A percentile compares a stretch with the other conserved stretches of the same genome.
Conservation (phyloP, 345 rosid genomes). For the Linum tenue region DNA sequence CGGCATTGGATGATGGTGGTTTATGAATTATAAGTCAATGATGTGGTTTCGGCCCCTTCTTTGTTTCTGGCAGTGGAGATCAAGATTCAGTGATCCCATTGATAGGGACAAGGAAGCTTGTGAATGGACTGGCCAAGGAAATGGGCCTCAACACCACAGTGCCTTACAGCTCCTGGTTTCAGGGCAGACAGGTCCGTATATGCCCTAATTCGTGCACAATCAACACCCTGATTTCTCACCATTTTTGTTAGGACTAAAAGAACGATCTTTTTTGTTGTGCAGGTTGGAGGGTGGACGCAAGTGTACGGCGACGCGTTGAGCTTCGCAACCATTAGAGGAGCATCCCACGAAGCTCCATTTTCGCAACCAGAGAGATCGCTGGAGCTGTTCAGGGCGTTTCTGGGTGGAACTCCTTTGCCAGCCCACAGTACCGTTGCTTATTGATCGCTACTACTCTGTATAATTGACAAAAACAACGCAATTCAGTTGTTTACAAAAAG, state of each 20-base stretch:
- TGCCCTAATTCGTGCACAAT: too few relatives aligned
- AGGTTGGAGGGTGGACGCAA: constrained; percentile 5
- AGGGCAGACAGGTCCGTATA: neutral
- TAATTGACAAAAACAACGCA: too few relatives aligned
- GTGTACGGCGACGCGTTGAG: neutral
- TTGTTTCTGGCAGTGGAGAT: neutral
- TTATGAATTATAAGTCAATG: too few relatives aligned
- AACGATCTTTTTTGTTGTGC: neutral
- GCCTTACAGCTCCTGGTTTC: constrained; percentile 1
- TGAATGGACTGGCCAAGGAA: neutral
- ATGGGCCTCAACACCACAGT: neutral
- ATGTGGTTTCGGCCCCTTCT: too few relatives aligned
- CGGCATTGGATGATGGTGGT: too few relatives aligned
- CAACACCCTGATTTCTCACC: too few relatives aligned
- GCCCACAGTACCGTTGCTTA: neutral
- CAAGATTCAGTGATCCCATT: constrained; percentile 6
- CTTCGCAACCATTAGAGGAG: constrained; percentile 5
- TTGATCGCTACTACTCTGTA: too few relatives aligned
- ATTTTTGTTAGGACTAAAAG: neutral
- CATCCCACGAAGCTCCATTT: constrained; percentile 7
- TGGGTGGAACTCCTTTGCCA: neutral
- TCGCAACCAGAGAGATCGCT: constrained; percentile 2
- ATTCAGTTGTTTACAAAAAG: too few relatives aligned
- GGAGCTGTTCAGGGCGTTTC: neutral
- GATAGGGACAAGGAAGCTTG: neutral